Percentiles rank a stretch among this genome's conserved stretches.
Conservation (phyloP, 2,329 filamentous ascomycete genomes). For the Penicillium crustosum region DNA sequence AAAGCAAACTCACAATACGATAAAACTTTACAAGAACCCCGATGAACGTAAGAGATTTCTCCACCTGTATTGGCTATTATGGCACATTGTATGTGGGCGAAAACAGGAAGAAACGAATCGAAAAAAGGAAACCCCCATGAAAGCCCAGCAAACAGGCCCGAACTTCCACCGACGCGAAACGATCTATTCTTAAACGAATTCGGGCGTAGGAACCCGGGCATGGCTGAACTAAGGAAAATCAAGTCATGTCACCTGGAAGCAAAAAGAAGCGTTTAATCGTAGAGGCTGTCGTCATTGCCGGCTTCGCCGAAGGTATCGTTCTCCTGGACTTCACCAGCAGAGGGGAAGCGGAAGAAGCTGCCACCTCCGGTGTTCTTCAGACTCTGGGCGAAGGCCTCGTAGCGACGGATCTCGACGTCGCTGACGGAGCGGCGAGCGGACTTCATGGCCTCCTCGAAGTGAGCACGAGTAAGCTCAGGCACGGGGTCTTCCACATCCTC, state of each 20-base stretch:
- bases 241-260: conserved; percentile 22
- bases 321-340: conserved; percentile 56
- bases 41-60: conserved; percentile 19
- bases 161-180: conserved; percentile 18
- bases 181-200: conserved; percentile 22
- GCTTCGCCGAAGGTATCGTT: conserved; percentile 71
- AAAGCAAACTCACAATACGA: not conserved
- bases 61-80: conserved; percentile 29
- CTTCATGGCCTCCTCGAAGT: conserved; percentile 99
- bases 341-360: conserved; percentile 96
- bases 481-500: conserved; percentile 79
- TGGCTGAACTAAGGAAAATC: conserved; percentile 19
- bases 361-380: conserved; percentile 98
- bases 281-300: conserved; percentile 94
- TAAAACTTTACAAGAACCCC: not conserved
- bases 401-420: conserved; percentile 95
- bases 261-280: conserved; percentile 66
- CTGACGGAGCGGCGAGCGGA: conserved; percentile 89
- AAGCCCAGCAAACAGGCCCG: conserved; percentile 21
- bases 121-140: conserved; percentile 14
- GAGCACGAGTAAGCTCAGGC: conserved; percentile 89
- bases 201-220: conserved; percentile 14
- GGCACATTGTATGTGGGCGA: conserved; percentile 29
- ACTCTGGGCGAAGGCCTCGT: conserved; percentile 97
- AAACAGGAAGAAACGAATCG: conserved; percentile 25